These are phyloP conservation scores for Vigna trinervia DNA, from an alignment of 306 rosid genomes.

Conservation along the genomic window DNA sequence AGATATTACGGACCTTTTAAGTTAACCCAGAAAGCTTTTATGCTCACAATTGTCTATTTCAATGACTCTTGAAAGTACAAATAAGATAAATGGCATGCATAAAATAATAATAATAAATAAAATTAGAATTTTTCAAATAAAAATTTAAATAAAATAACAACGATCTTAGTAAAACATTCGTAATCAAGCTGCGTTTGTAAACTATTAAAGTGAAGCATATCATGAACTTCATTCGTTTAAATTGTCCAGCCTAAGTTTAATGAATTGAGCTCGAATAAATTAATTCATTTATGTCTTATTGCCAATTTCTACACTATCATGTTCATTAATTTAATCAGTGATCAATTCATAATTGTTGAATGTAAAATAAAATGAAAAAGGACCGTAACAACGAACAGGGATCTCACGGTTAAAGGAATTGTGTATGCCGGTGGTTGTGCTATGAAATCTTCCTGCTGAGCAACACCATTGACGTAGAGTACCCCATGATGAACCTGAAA, in stretches of 20 bases:
- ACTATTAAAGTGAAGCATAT: not conserved
- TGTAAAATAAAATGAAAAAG: constrained; percentile 28
- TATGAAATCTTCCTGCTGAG: constrained; percentile 72
- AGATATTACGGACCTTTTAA: not conserved
- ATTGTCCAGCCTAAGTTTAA: not conserved
- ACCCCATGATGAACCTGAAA: constrained; percentile 67
- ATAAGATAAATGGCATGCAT: not conserved
- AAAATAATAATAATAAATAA: not conserved
- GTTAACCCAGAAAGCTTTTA: not conserved
- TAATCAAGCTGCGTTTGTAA: not conserved
- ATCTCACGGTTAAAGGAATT: constrained; percentile 59
- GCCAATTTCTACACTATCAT: constrained; percentile 12
- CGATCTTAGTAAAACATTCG: no score
- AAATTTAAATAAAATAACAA: not conserved
- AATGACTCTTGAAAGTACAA: not conserved
- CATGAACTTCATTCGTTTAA: not conserved
- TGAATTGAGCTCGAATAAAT: not conserved
- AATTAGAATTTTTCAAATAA: not conserved
- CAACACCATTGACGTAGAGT: constrained; percentile 78
- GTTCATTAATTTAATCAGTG: constrained; percentile 13
- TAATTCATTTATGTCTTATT: not conserved
- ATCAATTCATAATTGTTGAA: constrained; percentile 12
- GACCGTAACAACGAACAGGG: constrained; percentile 12
- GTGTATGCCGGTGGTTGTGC: constrained; percentile 62
- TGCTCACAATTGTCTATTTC: constrained; percentile 16